Evolutionary conservation across 2,329 filamentous ascomycete species (phyloP).

Genomic region (Pseudogymnoascus sp.): DNA sequence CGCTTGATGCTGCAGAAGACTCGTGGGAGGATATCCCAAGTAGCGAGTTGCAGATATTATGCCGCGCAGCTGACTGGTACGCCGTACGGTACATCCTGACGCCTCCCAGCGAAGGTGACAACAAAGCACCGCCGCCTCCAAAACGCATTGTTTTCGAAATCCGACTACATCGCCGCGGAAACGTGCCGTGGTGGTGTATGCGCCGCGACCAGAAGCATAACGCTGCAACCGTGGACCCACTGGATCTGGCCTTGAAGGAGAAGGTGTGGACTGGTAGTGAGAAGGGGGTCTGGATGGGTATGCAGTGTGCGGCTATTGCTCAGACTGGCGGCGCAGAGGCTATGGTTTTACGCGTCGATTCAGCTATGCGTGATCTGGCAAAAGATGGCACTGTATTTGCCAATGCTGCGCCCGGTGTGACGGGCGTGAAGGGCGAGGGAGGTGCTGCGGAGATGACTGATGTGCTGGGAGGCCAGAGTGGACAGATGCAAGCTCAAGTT

Average conservation of each 20-base stretch:
- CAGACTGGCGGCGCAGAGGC: conserved; percentile 36
- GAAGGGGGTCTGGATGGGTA: conserved; percentile 40
- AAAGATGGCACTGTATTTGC: neutral
- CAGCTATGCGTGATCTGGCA: conserved; percentile 31
- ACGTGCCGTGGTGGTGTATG: conserved; percentile 35
- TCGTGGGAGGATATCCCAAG: conserved; percentile 41
- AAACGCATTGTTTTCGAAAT: conserved; percentile 46
- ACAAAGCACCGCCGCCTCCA: conserved; percentile 23
- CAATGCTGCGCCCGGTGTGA: neutral
- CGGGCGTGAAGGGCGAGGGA: neutral
- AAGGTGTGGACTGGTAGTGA: conserved; percentile 42
- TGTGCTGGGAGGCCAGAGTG: neutral
- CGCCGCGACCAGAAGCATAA: conserved; percentile 23
- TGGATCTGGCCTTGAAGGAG: conserved; percentile 33
- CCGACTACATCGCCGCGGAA: conserved; percentile 43
- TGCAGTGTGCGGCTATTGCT: conserved; percentile 43
- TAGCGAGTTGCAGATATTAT: conserved; percentile 46
- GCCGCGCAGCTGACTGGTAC: conserved; percentile 52
- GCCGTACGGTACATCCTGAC: conserved; percentile 48
- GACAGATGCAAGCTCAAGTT: neutral
- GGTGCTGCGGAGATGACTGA: neutral
- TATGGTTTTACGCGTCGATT: conserved; percentile 44
- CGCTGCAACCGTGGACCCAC: conserved; percentile 27
- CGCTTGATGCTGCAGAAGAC: conserved; percentile 54
- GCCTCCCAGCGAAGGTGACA: conserved; percentile 25